phyloP scores from a whole-genome alignment of 2,329 filamentous ascomycete species.

The Colletotrichum higginsianum region DNA sequence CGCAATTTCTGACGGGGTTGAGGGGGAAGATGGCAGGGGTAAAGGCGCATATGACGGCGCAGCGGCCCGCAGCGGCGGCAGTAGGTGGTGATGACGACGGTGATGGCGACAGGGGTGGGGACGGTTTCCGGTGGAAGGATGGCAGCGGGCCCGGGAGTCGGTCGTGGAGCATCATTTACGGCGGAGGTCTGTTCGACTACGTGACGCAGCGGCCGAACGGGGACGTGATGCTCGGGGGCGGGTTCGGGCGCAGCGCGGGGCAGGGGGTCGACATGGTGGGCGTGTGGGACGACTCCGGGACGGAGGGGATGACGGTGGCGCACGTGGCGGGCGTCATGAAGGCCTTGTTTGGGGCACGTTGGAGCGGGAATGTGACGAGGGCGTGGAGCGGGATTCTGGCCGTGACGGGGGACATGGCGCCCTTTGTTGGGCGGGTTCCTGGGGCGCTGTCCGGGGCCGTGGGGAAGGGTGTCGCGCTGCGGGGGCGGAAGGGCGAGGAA shows the following conservation, averaged over 20 bases:
- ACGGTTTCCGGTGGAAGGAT: slow-evolving; percentile 49
- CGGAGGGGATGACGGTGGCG: slow-evolving; percentile 56
- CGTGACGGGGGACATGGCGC: slow-evolving; percentile 63
- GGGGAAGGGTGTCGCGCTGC: slow-evolving; percentile 34
- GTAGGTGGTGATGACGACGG: neutral
- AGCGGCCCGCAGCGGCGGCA: slow-evolving; percentile 55
- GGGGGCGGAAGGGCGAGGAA: neutral
- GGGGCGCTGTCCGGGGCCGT: slow-evolving; percentile 44
- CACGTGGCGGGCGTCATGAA: slow-evolving; percentile 60
- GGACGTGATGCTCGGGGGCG: slow-evolving; percentile 70
- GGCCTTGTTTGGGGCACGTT: slow-evolving; percentile 56
- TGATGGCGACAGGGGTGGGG: neutral
- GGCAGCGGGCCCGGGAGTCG: slow-evolving; percentile 57
- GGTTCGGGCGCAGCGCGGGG: slow-evolving; percentile 58
- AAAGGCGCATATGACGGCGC: slow-evolving; percentile 66
- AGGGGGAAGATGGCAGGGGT: slow-evolving; percentile 61
- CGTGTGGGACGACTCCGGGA: slow-evolving; percentile 60
- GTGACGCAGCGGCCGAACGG: slow-evolving; percentile 63
- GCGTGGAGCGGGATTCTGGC: slow-evolving; percentile 67
- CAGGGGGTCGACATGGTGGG: slow-evolving; percentile 64
- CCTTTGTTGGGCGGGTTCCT: slow-evolving; percentile 64
- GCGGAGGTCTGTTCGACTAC: slow-evolving; percentile 62
- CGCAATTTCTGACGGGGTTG: slow-evolving; percentile 66
- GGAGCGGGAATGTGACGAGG: slow-evolving; percentile 55
- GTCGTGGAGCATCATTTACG: slow-evolving; percentile 67